These are phyloP conservation scores for Tremella yokohamensis DNA, from an alignment of 768 basidiomycete genomes.

Conservation along the genomic window DNA sequence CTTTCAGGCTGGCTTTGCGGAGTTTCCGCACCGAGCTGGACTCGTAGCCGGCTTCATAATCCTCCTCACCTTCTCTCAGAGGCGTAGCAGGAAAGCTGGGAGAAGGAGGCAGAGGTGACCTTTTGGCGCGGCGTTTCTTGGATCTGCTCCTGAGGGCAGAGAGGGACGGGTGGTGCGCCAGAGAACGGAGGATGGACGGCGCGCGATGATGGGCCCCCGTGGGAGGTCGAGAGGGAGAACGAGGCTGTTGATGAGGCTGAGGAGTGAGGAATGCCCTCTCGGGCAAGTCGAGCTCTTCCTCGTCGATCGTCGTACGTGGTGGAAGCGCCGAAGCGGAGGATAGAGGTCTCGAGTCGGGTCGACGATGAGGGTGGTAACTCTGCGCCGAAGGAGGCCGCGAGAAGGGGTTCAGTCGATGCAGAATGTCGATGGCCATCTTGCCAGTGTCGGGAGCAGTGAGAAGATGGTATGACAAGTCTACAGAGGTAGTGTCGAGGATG, in stretches of 20 bases:
- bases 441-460: not conserved
- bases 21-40: not conserved
- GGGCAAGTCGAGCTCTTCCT: not conserved
- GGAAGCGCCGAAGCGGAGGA: not conserved
- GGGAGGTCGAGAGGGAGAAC: not conserved
- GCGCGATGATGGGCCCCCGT: constrained; percentile 9
- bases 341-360: too few relatives aligned
- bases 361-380: not conserved
- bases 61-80: constrained; percentile 4
- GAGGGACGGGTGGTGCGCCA: constrained; percentile 40
- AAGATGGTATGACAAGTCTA: not conserved
- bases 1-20: constrained; percentile 20
- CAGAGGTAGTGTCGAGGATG: not conserved
- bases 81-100: not conserved
- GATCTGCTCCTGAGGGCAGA: constrained; percentile 28
- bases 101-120: constrained; percentile 1
- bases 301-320: not conserved
- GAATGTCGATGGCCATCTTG: not conserved
- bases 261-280: not conserved
- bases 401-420: constrained; percentile 1
- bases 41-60: constrained; percentile 7
- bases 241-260: too few relatives aligned
- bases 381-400: not conserved
- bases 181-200: constrained; percentile 20
- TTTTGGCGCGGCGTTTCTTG: constrained; percentile 8